phyloP scores from a whole-genome alignment of 1,139 yeast genomes.

The Candida labiduridarum region DNA sequence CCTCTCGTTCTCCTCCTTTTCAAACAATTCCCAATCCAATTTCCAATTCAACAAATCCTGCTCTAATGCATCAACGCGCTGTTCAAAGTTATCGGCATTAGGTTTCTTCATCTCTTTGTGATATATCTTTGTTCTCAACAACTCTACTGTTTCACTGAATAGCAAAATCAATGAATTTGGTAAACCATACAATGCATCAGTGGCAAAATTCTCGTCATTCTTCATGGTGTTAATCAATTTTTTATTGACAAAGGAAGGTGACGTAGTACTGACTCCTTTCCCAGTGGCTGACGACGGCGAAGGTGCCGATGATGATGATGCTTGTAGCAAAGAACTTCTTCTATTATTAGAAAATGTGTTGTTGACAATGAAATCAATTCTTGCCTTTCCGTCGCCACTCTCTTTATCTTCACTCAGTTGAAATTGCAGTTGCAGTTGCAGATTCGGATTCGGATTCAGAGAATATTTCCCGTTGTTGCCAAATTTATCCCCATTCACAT shows the following conservation, averaged over 20 bases:
- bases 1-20: slow-evolving; percentile 9
- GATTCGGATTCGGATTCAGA: not conserved
- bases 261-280: slow-evolving; percentile 21
- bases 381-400: slow-evolving; percentile 29
- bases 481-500: slow-evolving; percentile 44
- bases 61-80: slow-evolving; percentile 51
- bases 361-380: slow-evolving; percentile 51
- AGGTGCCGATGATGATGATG: too few species aligned
- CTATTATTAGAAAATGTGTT: slow-evolving; percentile 17
- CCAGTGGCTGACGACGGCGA: too few species aligned
- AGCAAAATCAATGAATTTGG: slow-evolving; percentile 78
- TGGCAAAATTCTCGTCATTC: slow-evolving; percentile 62
- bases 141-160: slow-evolving; percentile 69
- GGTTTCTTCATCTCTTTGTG: slow-evolving; percentile 35
- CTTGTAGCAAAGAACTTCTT: not conserved
- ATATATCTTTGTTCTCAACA: slow-evolving; percentile 63
- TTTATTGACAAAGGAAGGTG: slow-evolving; percentile 47
- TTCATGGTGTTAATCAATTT: slow-evolving; percentile 47
- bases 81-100: slow-evolving; percentile 47
- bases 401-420: not conserved
- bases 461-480: slow-evolving; percentile 14
- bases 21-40: slow-evolving; percentile 59
- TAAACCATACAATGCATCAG: slow-evolving; percentile 81
- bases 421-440: not conserved
- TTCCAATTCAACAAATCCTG: slow-evolving; percentile 62